A percentile compares a stretch with the other conserved stretches of the same genome.
These are phyloP conservation scores for Zymoseptoria ardabiliae DNA, from an alignment of 2,329 filamentous ascomycete genomes.

Conservation along the genomic window DNA sequence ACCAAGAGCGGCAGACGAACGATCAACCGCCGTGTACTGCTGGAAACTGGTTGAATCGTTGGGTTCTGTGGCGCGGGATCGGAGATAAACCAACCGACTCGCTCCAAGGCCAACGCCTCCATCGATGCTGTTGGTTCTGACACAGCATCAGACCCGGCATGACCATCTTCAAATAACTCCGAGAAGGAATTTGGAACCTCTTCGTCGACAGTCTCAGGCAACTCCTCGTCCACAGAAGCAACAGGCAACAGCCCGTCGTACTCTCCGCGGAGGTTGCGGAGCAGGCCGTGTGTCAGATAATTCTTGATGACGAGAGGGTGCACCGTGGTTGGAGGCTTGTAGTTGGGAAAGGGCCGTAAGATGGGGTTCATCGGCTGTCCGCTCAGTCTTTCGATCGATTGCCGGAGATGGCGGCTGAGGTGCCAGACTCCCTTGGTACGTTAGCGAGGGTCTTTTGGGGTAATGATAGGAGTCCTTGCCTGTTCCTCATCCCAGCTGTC, in stretches of 20 bases:
- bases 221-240: neutral
- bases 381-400: neutral
- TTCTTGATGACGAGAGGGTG: neutral
- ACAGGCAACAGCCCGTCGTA: neutral
- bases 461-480: too few species aligned
- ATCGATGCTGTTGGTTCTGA: neutral
- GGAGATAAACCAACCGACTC: neutral
- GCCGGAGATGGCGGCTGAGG: neutral
- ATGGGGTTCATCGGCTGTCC: neutral
- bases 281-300: neutral
- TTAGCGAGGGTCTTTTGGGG: too few species aligned
- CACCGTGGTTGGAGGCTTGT: neutral
- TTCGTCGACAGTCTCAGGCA: neutral
- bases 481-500: neutral
- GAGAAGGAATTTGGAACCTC: neutral
- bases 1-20: neutral
- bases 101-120: neutral
- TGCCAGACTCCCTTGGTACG: neutral
- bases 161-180: neutral
- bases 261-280: neutral
- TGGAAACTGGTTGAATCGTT: neutral
- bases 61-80: neutral
- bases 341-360: neutral
- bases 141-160: neutral
- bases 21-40: neutral